Evolutionary conservation across 2,329 filamentous ascomycete species (phyloP), one percentile per base, ranked within the genome.

Genomic region (Esteya vermicola): DNA sequence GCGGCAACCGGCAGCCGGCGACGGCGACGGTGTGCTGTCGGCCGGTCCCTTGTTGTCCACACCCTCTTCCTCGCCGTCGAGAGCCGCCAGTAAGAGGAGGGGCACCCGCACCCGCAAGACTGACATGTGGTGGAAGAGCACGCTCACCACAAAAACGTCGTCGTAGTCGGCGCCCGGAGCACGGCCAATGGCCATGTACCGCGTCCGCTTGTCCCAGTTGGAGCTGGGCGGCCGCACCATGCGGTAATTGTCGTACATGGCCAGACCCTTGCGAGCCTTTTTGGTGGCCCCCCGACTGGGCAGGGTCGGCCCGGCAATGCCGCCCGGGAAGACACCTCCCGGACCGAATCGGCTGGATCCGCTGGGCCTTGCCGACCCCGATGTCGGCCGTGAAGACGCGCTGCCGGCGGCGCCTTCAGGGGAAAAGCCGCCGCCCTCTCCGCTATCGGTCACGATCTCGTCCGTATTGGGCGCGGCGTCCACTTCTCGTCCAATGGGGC

Each of bases 161-260:
- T 80, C 75, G 49, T 68, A 69, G 26, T 60, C 60, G 2, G 54
- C 59, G 3, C 65, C 67, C 1, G 49, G 48, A 10, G 54, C 52
- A 45, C 65, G 68, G 6, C 75, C 75, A 42, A 80, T 71, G 19
- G 72, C 63, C 44, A 62, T 55, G 51, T 78, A 79, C 26, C 63
- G 61, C 23, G 68, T 65, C 56, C 75, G 76, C 43, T 61, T 63
- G 50, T 80, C 75, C 75, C 75, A 80, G 19, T 64, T 68, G 7
- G 64, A 58, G 9, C 68, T 56, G 0, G 75, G 75, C 9, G 68
- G 70, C 2, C 71, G 64, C 33, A 79, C 61, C 63, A 73, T 76
- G 42, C 75, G 67, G 55, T 79, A 79, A 48, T 65, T 71, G 51
- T 79, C 75, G 51, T 78, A 79, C 35, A 77, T 64, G 45, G 64